A percentile compares a stretch with the other conserved stretches of the same genome.
Conservation (phyloP, 2,329 filamentous ascomycete genomes). For the Ceratocystiopsis brevicomis region DNA sequence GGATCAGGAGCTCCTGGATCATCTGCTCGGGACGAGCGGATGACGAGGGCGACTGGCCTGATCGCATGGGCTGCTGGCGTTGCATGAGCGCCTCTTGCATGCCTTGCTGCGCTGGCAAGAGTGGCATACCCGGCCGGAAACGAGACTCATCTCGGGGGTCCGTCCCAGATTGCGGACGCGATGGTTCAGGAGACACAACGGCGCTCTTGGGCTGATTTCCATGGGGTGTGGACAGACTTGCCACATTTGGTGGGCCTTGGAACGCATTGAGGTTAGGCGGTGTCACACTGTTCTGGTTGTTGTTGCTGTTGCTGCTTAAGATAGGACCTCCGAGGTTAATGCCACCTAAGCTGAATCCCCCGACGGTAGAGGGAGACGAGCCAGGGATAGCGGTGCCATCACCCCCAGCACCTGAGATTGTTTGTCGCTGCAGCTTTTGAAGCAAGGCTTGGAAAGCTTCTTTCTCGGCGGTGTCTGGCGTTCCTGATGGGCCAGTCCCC, state of each 20-base stretch:
- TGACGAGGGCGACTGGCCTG: constrained; percentile 13
- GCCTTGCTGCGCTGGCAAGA: too few species aligned
- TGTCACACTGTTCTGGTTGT: not conserved
- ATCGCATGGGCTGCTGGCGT: too few species aligned
- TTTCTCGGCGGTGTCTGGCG: constrained; percentile 45
- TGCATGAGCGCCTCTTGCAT: too few species aligned
- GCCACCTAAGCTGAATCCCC: not conserved
- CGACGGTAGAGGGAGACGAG: not conserved
- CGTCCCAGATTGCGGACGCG: constrained; percentile 8
- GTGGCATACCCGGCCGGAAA: constrained; percentile 10
- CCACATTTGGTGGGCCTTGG: constrained; percentile 5
- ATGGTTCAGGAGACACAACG: too few species aligned
- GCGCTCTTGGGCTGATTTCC: too few species aligned
- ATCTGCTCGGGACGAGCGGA: constrained; percentile 36
- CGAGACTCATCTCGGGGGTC: constrained; percentile 21
- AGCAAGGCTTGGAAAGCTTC: constrained; percentile 71
- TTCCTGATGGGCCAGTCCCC: not conserved
- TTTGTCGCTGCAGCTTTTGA: constrained; percentile 55
- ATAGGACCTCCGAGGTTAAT: not conserved
- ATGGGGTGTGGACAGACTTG: constrained; percentile 1
- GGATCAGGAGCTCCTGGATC: constrained; percentile 39
- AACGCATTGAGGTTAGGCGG: constrained; percentile 5
- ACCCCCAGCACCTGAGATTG: constrained; percentile 12
- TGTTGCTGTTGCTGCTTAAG: not conserved
- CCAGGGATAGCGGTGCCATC: constrained; percentile 2